Evolutionary conservation across 768 basidiomycete species (phyloP).

Genomic region (Pisolithus orientalis): DNA sequence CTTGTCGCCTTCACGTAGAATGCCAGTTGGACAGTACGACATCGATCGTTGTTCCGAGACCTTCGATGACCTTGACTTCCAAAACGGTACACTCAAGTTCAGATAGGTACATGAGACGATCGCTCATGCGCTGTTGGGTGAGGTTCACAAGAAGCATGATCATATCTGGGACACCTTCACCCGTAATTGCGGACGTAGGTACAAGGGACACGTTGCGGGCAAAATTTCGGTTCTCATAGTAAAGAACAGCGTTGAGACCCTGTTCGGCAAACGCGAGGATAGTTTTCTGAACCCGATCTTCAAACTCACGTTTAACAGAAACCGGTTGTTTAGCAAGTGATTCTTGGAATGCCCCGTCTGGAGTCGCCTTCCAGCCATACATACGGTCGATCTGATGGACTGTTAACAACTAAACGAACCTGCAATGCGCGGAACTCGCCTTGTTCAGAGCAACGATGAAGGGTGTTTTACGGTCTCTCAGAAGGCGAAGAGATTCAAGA

Average conservation of each 20-base stretch:
- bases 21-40: constrained; percentile 93
- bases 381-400: constrained; percentile 84
- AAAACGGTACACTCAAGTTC: constrained; percentile 97
- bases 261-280: constrained; percentile 96
- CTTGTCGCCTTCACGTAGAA: constrained; percentile 83
- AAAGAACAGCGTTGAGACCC: constrained; percentile 89
- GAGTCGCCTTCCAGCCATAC: constrained; percentile 89
- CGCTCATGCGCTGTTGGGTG: constrained; percentile 97
- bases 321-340: constrained; percentile 77
- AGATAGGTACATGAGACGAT: constrained; percentile 94
- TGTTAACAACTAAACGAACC: constrained; percentile 7
- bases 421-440: constrained; percentile 31
- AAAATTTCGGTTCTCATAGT: constrained; percentile 97
- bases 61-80: constrained; percentile 98
- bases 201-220: constrained; percentile 93
- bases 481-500: constrained; percentile 86
- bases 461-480: constrained; percentile 91
- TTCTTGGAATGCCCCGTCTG: constrained; percentile 89
- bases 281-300: constrained; percentile 78
- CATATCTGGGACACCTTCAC: constrained; percentile 99
- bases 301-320: constrained; percentile 85
- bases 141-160: constrained; percentile 97
- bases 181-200: constrained; percentile 96
- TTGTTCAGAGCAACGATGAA: constrained; percentile 99
- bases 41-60: constrained; percentile 95